Conservation (phyloP, 371 early-diverging fungal genomes). For the Mortierella sp. region DNA sequence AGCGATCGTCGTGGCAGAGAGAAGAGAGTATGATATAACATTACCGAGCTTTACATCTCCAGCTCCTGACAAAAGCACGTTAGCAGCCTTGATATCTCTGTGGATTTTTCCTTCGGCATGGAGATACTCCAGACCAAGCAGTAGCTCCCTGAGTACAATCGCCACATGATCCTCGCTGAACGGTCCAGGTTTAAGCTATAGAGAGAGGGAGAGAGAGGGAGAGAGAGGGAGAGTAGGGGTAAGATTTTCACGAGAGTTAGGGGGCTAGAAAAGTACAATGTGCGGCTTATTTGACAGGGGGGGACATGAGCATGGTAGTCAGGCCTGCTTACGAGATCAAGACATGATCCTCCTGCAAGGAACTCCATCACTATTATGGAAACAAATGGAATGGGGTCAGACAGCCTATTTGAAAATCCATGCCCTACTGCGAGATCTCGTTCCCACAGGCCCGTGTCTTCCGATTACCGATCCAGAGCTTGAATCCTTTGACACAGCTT, state of each 20-base stretch:
- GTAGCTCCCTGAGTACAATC: conserved; percentile 89
- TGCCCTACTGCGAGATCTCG: background rate
- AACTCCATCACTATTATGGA: conserved; percentile 57
- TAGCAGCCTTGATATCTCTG: conserved; percentile 93
- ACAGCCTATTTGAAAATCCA: background rate
- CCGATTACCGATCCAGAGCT: conserved; percentile 81
- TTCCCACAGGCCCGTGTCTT: background rate
- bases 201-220: background rate
- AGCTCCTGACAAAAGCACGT: conserved; percentile 73
- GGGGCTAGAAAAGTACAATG: background rate
- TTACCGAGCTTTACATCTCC: conserved; percentile 62
- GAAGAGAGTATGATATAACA: background rate
- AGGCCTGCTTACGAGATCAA: conserved; percentile 74
- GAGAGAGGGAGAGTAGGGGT: background rate
- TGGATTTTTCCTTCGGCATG: conserved; percentile 96
- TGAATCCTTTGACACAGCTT: conserved; percentile 83
- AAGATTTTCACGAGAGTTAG: background rate
- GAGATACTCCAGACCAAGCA: conserved; percentile 95
- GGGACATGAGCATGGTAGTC: background rate
- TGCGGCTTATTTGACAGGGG: background rate
- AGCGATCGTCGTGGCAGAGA: background rate
- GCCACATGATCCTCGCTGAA: conserved; percentile 92
- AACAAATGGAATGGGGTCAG: background rate
- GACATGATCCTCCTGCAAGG: conserved; percentile 85
- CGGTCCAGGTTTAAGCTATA: conserved; percentile 81